A percentile compares a stretch with the other conserved stretches of the same genome.
phyloP scores from a whole-genome alignment of 169 alveolate genomes.

The Plasmodium adleri region DNA sequence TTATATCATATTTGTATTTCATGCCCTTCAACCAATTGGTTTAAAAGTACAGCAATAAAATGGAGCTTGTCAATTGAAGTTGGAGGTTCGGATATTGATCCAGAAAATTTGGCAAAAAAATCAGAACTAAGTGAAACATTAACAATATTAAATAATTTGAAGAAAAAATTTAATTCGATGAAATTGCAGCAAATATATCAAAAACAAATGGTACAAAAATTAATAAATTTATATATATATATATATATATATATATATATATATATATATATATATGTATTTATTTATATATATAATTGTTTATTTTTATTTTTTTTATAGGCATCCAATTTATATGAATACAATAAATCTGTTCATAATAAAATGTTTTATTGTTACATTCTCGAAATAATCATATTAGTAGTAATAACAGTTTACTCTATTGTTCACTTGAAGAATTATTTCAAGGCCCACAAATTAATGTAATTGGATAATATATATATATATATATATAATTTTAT shows the following conservation, averaged over 20 bases:
- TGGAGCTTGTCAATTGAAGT: conserved; percentile 80
- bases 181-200: conserved; percentile 46
- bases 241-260: not conserved
- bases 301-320: conserved; percentile 39
- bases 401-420: conserved; percentile 78
- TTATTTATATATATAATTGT: conserved; percentile 16
- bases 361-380: conserved; percentile 82
- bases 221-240: not conserved
- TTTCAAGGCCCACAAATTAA: conserved; percentile 82
- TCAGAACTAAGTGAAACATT: conserved; percentile 77
- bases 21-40: conserved; percentile 84
- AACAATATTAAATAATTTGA: conserved; percentile 11
- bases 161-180: conserved; percentile 53
- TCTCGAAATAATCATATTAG: conserved; percentile 77
- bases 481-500: not conserved
- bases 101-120: conserved; percentile 73
- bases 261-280: not conserved
- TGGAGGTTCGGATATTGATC: conserved; percentile 80
- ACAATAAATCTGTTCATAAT: conserved; percentile 80
- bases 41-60: conserved; percentile 78
- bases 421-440: conserved; percentile 82
- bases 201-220: conserved; percentile 39
- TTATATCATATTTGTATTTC: conserved; percentile 80
- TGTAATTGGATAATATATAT: conserved; percentile 31
- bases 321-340: conserved; percentile 81